Base-by-base conservation (phyloP, 2,329 filamentous ascomycete species). In the Clonostachys solani region DNA sequence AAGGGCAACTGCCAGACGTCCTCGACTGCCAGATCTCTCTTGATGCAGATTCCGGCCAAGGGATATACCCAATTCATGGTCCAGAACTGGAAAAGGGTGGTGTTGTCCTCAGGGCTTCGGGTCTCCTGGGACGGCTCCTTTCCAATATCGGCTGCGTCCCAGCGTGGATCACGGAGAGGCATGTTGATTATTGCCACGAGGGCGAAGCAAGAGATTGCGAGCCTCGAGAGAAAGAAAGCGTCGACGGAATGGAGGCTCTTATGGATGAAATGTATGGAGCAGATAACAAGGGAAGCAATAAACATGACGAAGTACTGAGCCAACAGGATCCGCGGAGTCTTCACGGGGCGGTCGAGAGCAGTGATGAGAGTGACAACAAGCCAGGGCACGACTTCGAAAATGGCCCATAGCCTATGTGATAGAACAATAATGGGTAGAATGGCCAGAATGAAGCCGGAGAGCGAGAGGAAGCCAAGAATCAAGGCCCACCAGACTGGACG, bases 81-180 rank as follows among this genome's bases (percentile, higher is more conserved):
- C 80, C 92, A 87, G 67, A 89, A 96, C 54, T 92, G 87, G 78
- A 89, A 91, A 1, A 92, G 71, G 1, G 78, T 87, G 19, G 95
- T 63, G 52, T 87, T 83, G 55, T 96, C 91, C 62, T 96, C 91
- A 0, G 91, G 75, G 36, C 78, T 82, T 47, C 89, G 84, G n/a
- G 87, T 52, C 13, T 60, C 53, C 23, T 56, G 54, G 3, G 57
- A 64, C 0, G 66, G 66, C 6, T 57, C 47, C 2, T 51, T 47
- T 43, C 61, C 66, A 16, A 69, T 69, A 3, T 64, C 55, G 2
- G 55, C 46, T 1, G 50, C 42, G 5, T 57, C 63, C 63, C 65
- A 68, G 2, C 57, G 54, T 1, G 66, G 66, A 12, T 67, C 56
- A 3, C 66, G 61, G 2, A 69, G 50, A 1, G 66, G 66, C 66